Base-by-base conservation (phyloP, 345 rosid species). In the Turnera subulata region DNA sequence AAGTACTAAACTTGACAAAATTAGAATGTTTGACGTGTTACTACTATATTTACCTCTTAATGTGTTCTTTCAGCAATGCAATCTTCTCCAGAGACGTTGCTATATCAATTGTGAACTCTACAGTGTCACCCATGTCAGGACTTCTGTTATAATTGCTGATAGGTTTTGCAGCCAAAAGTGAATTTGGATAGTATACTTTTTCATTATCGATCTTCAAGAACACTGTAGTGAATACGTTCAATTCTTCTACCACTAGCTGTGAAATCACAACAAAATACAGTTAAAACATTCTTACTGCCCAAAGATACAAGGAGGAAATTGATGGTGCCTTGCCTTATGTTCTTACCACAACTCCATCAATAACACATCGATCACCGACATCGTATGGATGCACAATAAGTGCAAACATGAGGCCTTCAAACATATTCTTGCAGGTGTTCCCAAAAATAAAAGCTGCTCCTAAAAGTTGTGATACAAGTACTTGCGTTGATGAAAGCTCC, bases 361-460 rank as follows among this genome's bases (percentile, higher is more conserved):
- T 40, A 38, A 86, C 83, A 33, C 96, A 89, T 42, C 81, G 89
- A 44, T 89, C 96, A 16, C 96, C 94, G 0, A 89, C 94, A 46
- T 89, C 96, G 67, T 80, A 89, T 35, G 96, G 94, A 53, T 89
- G 96, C 89, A 83, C 78, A 58, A 82, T 76, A 32, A 88, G 85
- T 9, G 85, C 93, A 42, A 88, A 85, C 44, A 85, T 61, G 65
- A 85, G 70, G 10, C 83, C 77, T 61, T 85, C 96, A 6, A 88
- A 83, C 59, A 83, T 61, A 22, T 74, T 80, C 78, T 79, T 86
- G 87, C 94, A 85, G 26, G 84, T 84, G 69, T 82, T 80, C 66
- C 85, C 82, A 10, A 86, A 80, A 57, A 86, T 63, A 61, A 86
- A 89, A 35, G 79, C 84, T 5, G 76, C 81, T 43, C 70, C 78